These are phyloP conservation scores for Nannochloris sp. DNA, from an alignment of 139 green algal genomes.

Conservation along the genomic window DNA sequence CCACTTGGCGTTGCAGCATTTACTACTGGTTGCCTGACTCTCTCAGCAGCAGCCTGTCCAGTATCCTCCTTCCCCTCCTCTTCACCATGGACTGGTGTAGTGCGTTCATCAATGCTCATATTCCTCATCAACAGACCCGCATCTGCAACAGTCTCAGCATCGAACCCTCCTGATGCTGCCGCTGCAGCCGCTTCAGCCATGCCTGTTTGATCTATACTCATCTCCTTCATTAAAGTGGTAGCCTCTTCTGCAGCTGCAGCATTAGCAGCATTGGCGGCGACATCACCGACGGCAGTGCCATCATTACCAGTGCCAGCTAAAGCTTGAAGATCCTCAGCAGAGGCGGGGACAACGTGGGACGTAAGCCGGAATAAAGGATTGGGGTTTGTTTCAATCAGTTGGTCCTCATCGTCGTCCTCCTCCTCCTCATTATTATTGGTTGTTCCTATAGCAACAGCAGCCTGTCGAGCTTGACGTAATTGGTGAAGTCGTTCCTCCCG, in stretches of 20 bases:
- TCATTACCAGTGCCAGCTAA: background rate
- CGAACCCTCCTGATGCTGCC: no score
- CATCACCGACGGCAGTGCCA: background rate
- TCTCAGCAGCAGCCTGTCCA: background rate
- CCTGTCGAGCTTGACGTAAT: background rate
- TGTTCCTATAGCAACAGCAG: background rate
- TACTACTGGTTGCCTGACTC: background rate
- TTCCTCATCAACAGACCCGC: background rate
- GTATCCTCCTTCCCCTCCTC: background rate
- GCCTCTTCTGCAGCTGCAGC: background rate
- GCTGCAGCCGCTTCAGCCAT: background rate
- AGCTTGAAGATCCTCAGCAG: background rate
- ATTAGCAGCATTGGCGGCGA: background rate
- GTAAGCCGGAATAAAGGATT: background rate
- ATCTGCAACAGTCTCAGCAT: background rate
- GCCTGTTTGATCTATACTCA: background rate
- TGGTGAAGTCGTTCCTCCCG: background rate
- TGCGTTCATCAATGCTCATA: background rate
- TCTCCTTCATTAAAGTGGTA: background rate
- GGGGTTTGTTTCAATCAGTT: background rate
- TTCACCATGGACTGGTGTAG: no score
- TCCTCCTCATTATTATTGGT: background rate
- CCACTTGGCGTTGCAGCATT: background rate
- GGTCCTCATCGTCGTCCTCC: background rate
- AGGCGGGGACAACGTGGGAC: slow-evolving; percentile 5